Conservation (phyloP, 1,284 basidiomycete genomes). For the Spongispora temasekensis region DNA sequence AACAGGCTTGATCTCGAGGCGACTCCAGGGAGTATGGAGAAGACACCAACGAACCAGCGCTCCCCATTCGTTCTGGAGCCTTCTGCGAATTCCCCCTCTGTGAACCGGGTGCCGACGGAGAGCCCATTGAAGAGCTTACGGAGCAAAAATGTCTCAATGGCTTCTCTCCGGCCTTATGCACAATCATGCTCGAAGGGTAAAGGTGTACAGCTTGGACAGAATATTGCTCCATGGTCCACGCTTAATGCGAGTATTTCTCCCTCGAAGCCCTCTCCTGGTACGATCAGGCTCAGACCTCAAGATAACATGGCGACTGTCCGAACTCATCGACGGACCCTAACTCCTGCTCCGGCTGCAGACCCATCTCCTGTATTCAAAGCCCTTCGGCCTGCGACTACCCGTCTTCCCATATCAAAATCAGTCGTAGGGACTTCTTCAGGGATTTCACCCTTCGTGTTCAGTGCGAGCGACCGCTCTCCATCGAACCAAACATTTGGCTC, state of each 20-base stretch:
- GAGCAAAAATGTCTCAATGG: conserved; percentile 47
- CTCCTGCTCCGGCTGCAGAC: conserved; percentile 52
- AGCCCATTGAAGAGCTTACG: conserved; percentile 45
- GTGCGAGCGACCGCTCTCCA: conserved; percentile 36
- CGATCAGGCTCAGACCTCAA: conserved; percentile 8
- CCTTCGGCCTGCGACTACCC: conserved; percentile 49
- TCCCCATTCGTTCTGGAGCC: conserved; percentile 22
- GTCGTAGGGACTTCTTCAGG: conserved; percentile 9
- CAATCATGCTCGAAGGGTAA: conserved; percentile 41
- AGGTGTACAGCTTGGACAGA: conserved; percentile 47
- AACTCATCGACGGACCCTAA: conserved; percentile 53
- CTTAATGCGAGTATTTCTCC: conserved; percentile 52
- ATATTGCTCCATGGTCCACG: conserved; percentile 64
- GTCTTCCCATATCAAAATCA: conserved; percentile 19
- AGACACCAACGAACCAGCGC: conserved; percentile 40
- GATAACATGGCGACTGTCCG: conserved; percentile 25
- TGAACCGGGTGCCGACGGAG: conserved; percentile 27
- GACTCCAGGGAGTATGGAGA: conserved; percentile 59
- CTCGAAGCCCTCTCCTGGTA: conserved; percentile 34
- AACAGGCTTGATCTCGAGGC: conserved; percentile 73
- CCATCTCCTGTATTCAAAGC: conserved; percentile 59
- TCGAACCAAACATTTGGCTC: conserved; percentile 55
- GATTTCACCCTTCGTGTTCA: conserved; percentile 16
- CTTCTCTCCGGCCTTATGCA: conserved; percentile 62
- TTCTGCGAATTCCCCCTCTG: not conserved